These are phyloP conservation scores for Piper betle DNA, from an alignment of 164 flowering plant genomes.

Conservation along the genomic window DNA sequence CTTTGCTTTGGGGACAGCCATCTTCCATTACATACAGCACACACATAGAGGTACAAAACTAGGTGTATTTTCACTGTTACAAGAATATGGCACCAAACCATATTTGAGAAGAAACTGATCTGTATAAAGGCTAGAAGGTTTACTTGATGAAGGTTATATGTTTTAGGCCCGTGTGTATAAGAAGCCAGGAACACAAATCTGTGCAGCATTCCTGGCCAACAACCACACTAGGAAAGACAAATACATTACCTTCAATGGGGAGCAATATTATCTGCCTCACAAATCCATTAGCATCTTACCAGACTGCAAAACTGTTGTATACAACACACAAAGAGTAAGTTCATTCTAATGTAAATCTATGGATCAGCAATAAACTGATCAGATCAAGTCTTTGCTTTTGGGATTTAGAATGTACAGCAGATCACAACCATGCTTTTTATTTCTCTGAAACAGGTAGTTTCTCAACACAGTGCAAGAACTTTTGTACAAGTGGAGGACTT, in stretches of 20 bases:
- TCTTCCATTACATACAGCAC: no score
- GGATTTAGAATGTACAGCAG: neutral
- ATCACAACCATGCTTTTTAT: neutral
- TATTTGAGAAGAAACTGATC: no score
- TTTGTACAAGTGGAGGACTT: slow-evolving; percentile 17
- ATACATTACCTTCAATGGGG: slow-evolving; percentile 38
- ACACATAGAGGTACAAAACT: no score
- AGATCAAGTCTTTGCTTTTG: neutral
- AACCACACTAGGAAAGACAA: slow-evolving; percentile 21
- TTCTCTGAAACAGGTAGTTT: slow-evolving; percentile 29
- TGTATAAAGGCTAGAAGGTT: no score
- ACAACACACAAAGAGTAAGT: slow-evolving; percentile 27
- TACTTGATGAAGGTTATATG: neutral
- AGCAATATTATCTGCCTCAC: slow-evolving; percentile 37
- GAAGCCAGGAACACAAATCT: slow-evolving; percentile 18
- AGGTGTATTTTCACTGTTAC: no score
- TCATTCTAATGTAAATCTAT: no score
- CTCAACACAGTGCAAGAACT: slow-evolving; percentile 66
- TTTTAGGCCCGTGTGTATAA: slow-evolving; percentile 39
- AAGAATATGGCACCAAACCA: no score
- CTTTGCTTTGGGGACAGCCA: slow-evolving; percentile 50
- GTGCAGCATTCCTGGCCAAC: slow-evolving; percentile 83
- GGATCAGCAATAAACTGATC: no score
- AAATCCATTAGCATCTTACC: slow-evolving; percentile 89
- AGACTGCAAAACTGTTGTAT: slow-evolving; percentile 89